Conservation (phyloP, 2,329 filamentous ascomycete species). For the Pyrenochaeta sp. region DNA sequence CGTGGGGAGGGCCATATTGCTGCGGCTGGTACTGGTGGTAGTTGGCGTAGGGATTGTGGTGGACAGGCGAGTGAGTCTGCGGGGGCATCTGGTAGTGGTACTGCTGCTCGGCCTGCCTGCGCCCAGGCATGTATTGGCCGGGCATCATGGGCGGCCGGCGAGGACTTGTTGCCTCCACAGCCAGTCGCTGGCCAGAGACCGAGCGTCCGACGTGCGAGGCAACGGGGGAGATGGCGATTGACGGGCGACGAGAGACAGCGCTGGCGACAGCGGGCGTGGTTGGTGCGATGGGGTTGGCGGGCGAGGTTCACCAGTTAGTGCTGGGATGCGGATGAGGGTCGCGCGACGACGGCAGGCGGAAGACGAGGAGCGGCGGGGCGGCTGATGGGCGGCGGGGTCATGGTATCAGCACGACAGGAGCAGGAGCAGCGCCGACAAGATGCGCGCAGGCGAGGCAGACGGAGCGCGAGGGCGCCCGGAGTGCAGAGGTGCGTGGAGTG, state of each 20-base stretch:
- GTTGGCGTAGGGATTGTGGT: conserved; percentile 36
- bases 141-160: conserved; percentile 74
- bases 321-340: conserved; percentile 34
- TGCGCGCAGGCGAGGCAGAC: conserved; percentile 27
- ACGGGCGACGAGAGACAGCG: conserved; percentile 8
- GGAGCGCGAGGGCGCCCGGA: conserved; percentile 12
- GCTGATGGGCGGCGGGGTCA: conserved; percentile 34
- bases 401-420: conserved; percentile 47
- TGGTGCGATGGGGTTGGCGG: conserved; percentile 17
- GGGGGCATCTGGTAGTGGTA: conserved; percentile 38
- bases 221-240: conserved; percentile 28
- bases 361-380: conserved; percentile 27
- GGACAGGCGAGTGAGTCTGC: conserved; percentile 26
- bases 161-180: conserved; percentile 47
- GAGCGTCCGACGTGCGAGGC: conserved; percentile 49
- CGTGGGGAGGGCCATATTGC: conserved; percentile 51
- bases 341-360: conserved; percentile 33
- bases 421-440: conserved; percentile 38
- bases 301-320: conserved; percentile 31
- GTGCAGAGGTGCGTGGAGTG: conserved; percentile 5
- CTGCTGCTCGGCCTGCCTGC: conserved; percentile 51
- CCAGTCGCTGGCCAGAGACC: conserved; percentile 47
- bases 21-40: conserved; percentile 47
- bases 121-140: conserved; percentile 63
- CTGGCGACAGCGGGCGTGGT: conserved; percentile 3